A percentile compares a stretch with the other conserved stretches of the same genome.
phyloP scores from a whole-genome alignment of 2,329 filamentous ascomycete species.

The Clonostachys rosea region DNA sequence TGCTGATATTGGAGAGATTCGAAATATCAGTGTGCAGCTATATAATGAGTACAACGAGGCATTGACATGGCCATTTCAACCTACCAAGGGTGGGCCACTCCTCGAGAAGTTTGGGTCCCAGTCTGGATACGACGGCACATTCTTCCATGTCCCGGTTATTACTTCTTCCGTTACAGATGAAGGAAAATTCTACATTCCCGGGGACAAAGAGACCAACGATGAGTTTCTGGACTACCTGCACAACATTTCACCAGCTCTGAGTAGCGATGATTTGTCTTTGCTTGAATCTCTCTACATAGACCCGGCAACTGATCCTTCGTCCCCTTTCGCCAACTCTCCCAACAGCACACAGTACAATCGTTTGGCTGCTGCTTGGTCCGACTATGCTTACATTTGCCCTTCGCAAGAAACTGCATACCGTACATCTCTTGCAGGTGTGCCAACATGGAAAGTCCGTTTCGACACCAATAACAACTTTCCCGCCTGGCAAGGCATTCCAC shows the following conservation, averaged over 20 bases:
- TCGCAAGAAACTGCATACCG: conserved; percentile 37
- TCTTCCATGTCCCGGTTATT: conserved; percentile 27
- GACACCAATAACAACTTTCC: conserved; percentile 26
- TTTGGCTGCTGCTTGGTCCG: conserved; percentile 33
- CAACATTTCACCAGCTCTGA: conserved; percentile 23
- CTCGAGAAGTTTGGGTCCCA: conserved; percentile 40
- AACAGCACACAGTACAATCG: conserved; percentile 38
- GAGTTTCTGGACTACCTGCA: conserved; percentile 27
- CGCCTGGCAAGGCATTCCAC: conserved; percentile 28
- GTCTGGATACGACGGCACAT: conserved; percentile 27
- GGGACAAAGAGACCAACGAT: conserved; percentile 23
- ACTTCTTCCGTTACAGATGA: conserved; percentile 29
- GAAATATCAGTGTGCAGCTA: conserved; percentile 26
- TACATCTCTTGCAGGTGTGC: conserved; percentile 19
- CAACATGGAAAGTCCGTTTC: conserved; percentile 30
- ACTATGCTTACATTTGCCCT: conserved; percentile 37
- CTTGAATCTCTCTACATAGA: conserved; percentile 26
- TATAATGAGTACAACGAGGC: conserved; percentile 28
- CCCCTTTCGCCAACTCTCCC: conserved; percentile 27
- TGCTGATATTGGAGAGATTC: conserved; percentile 26
- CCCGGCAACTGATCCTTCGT: conserved; percentile 19
- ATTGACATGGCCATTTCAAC: conserved; percentile 44
- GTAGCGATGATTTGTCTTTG: conserved; percentile 15
- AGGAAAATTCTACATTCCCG: conserved; percentile 23
- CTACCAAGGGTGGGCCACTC: conserved; percentile 35